A percentile compares a stretch with the other conserved stretches of the same genome.
Conservation (phyloP, 2,329 filamentous ascomycete species). For the Hypomyces perniciosus region DNA sequence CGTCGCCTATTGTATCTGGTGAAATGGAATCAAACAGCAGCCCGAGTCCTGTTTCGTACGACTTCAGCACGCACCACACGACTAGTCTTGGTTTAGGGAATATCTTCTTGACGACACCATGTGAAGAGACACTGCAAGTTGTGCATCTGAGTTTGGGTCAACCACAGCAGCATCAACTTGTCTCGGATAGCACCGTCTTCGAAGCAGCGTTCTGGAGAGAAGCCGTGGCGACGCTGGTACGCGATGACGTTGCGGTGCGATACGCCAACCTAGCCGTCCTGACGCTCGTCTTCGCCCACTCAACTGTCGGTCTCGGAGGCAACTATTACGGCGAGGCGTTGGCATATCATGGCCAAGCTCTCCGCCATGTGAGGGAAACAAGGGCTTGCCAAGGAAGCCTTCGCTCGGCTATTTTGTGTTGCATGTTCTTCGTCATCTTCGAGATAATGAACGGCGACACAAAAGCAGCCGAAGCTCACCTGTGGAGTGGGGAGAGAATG, state of each 20-base stretch:
- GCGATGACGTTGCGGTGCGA: constrained; percentile 27
- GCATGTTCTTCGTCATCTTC: constrained; percentile 33
- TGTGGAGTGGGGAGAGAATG: constrained; percentile 32
- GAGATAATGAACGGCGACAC: constrained; percentile 32
- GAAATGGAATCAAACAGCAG: neutral
- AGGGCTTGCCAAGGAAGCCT: constrained; percentile 16
- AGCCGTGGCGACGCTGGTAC: constrained; percentile 29
- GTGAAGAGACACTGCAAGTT: neutral
- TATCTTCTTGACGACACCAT: neutral
- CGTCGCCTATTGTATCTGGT: neutral
- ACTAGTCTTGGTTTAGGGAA: neutral
- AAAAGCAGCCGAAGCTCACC: constrained; percentile 29
- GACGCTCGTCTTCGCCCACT: constrained; percentile 24
- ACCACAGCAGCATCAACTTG: neutral
- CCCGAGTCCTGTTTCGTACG: constrained; percentile 4
- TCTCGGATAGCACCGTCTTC: constrained; percentile 19
- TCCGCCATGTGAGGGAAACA: constrained; percentile 23
- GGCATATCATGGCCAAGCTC: constrained; percentile 27
- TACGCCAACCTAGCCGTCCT: constrained; percentile 34
- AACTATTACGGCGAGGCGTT: constrained; percentile 28
- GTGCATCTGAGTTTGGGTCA: neutral
- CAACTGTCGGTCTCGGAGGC: constrained; percentile 6
- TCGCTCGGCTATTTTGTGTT: constrained; percentile 28
- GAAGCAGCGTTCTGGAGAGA: constrained; percentile 30
- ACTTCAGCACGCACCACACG: constrained; percentile 5